Conservation (phyloP, 805 yeast species). For the Kodamaea restingae region DNA sequence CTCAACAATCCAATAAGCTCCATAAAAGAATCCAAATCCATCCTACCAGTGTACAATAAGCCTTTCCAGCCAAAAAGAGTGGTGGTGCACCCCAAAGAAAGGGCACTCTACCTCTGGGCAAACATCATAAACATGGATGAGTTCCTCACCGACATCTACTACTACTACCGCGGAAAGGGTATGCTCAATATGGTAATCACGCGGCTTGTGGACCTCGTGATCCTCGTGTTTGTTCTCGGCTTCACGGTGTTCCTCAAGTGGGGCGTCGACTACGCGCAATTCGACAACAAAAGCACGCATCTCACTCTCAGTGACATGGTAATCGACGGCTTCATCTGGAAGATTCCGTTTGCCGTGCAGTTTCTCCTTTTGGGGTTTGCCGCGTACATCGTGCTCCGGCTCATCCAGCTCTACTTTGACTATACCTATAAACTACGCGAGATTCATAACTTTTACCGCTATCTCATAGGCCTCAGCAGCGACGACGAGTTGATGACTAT, state of each 20-base stretch:
- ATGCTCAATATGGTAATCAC: constrained; percentile 69
- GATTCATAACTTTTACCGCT: constrained; percentile 69
- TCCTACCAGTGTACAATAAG: background rate
- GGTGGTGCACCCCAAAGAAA: constrained; percentile 49
- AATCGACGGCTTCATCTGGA: constrained; percentile 43
- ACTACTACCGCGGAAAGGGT: constrained; percentile 84
- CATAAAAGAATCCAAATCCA: background rate
- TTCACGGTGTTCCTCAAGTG: constrained; percentile 75
- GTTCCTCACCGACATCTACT: constrained; percentile 77
- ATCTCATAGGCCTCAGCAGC: constrained; percentile 67
- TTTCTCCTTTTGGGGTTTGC: constrained; percentile 60
- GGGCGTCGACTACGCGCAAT: constrained; percentile 63
- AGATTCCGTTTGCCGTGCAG: constrained; percentile 45
- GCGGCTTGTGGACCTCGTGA: constrained; percentile 61
- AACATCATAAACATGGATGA: constrained; percentile 88
- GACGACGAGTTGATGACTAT: constrained; percentile 82
- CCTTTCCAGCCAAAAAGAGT: constrained; percentile 4
- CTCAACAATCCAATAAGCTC: background rate
- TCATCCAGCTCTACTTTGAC: constrained; percentile 56
- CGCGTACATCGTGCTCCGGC: constrained; percentile 48
- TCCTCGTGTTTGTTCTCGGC: constrained; percentile 73
- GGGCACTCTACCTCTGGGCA: constrained; percentile 95
- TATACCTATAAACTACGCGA: constrained; percentile 61
- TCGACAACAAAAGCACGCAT: constrained; percentile 17
- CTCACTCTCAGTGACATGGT: constrained; percentile 33